Percentiles rank a stretch among this genome's conserved stretches.
These are phyloP conservation scores for Salix suchowensis DNA, from an alignment of 345 rosid genomes.

Conservation along the genomic window DNA sequence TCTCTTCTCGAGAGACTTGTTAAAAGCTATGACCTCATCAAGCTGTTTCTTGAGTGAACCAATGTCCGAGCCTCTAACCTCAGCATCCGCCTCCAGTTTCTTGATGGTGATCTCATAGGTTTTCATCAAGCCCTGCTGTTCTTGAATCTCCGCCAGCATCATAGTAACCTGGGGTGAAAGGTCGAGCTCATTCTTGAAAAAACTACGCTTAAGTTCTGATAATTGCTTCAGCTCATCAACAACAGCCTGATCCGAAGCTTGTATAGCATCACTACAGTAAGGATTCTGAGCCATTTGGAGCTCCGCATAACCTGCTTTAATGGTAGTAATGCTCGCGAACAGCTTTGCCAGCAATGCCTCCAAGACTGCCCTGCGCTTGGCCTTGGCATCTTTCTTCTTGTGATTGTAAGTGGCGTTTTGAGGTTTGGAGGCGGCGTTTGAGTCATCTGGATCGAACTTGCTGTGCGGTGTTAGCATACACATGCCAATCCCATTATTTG, in stretches of 20 bases:
- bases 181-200: conserved; percentile 61
- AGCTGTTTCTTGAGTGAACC: conserved; percentile 34
- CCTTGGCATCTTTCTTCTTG: conserved; percentile 20
- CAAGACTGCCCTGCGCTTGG: conserved; percentile 45
- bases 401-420: neutral
- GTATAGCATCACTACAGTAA: conserved; percentile 67
- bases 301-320: conserved; percentile 93
- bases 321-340: conserved; percentile 68
- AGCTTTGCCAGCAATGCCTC: conserved; percentile 75
- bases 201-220: conserved; percentile 69
- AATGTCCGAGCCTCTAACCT: conserved; percentile 38
- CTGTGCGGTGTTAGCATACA: conserved; percentile 57
- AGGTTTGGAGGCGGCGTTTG: conserved; percentile 2
- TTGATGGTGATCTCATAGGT: conserved; percentile 74
- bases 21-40: conserved; percentile 30
- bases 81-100: conserved; percentile 56
- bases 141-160: conserved; percentile 92
- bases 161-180: conserved; percentile 80
- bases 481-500: conserved; percentile 64
- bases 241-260: conserved; percentile 72
- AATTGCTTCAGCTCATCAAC: conserved; percentile 71
- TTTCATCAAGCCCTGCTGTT: conserved; percentile 86
- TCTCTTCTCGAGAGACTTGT: conserved; percentile 57
- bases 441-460: conserved; percentile 31
- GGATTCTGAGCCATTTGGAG: conserved; percentile 90